Evolutionary conservation across 2,329 filamentous ascomycete genomes (phyloP).

Genomic region (Fusarium protoensiforme): DNA sequence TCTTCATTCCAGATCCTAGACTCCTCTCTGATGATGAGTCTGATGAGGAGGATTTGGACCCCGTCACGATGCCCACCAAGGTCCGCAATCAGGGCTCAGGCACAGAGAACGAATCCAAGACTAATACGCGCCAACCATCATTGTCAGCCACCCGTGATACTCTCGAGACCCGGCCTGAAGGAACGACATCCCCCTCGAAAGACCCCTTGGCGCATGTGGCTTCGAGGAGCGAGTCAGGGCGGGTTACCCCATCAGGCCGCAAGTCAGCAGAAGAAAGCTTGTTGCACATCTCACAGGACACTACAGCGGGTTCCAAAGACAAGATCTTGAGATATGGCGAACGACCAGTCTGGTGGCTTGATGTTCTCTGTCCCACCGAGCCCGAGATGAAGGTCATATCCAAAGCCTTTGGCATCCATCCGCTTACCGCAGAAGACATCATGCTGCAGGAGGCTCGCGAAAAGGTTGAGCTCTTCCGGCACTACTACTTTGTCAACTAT

Average conservation of each 20-base stretch:
- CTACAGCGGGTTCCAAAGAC: constrained; percentile 37
- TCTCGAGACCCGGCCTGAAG: constrained; percentile 29
- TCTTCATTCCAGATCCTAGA: constrained; percentile 90
- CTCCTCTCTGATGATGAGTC: constrained; percentile 79
- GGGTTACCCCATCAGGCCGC: constrained; percentile 59
- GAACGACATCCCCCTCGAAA: constrained; percentile 45
- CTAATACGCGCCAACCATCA: constrained; percentile 59
- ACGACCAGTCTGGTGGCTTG: constrained; percentile 95
- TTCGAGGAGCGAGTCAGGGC: constrained; percentile 53
- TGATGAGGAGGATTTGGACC: constrained; percentile 68
- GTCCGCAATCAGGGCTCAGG: constrained; percentile 37
- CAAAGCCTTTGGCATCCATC: constrained; percentile 95
- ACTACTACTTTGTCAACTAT: constrained; percentile 99
- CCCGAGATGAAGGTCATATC: constrained; percentile 94
- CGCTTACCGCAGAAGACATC: constrained; percentile 94
- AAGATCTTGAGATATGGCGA: constrained; percentile 75
- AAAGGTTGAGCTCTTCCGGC: constrained; percentile 96
- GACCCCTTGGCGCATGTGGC: constrained; percentile 45
- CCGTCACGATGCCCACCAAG: constrained; percentile 39
- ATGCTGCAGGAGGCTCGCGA: constrained; percentile 97
- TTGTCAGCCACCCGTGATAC: constrained; percentile 46
- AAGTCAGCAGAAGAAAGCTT: constrained; percentile 50
- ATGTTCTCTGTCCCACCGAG: constrained; percentile 90
- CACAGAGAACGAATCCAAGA: constrained; percentile 55
- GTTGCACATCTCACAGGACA: constrained; percentile 28